phyloP scores from a whole-genome alignment of 495 filamentous ascomycete genomes.

The Tuber indicum region DNA sequence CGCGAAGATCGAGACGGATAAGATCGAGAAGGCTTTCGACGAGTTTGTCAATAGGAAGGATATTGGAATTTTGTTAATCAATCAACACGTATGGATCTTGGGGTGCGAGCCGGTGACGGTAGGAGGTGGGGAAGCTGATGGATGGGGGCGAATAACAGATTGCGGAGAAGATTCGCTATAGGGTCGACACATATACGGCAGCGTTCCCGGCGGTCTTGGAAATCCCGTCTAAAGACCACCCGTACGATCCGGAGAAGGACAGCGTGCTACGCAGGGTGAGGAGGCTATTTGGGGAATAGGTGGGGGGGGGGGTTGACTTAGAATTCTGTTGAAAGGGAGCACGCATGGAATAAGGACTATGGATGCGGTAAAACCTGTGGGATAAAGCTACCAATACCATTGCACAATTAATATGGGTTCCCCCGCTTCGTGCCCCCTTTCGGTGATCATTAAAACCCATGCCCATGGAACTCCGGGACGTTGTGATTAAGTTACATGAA shows the following conservation, averaged over 20 bases:
- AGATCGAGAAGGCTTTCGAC: slow-evolving; percentile 88
- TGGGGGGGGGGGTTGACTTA: neutral
- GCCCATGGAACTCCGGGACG: neutral
- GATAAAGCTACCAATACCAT: slow-evolving; percentile 23
- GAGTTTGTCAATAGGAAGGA: slow-evolving; percentile 84
- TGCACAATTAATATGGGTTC: slow-evolving; percentile 6
- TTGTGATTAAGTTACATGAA: slow-evolving; percentile 1
- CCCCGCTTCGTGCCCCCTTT: neutral
- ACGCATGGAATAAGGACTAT: neutral
- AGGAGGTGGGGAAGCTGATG: slow-evolving; percentile 4
- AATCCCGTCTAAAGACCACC: slow-evolving; percentile 98
- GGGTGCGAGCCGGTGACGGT: neutral
- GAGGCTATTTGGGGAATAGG: slow-evolving; percentile 83
- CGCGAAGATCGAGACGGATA: slow-evolving; percentile 74
- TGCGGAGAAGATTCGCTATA: slow-evolving; percentile 84
- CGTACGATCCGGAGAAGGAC: slow-evolving; percentile 98
- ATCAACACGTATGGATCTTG: slow-evolving; percentile 73
- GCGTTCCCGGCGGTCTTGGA: slow-evolving; percentile 77
- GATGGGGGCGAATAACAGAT: slow-evolving; percentile 51
- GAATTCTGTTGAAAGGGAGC: neutral
- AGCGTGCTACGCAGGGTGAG: slow-evolving; percentile 88
- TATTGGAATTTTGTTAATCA: slow-evolving; percentile 92
- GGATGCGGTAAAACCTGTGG: neutral
- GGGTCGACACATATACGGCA: slow-evolving; percentile 64
- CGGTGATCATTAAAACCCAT: neutral